phyloP scores from a whole-genome alignment of 1,139 yeast species.

The Candida sp. region DNA sequence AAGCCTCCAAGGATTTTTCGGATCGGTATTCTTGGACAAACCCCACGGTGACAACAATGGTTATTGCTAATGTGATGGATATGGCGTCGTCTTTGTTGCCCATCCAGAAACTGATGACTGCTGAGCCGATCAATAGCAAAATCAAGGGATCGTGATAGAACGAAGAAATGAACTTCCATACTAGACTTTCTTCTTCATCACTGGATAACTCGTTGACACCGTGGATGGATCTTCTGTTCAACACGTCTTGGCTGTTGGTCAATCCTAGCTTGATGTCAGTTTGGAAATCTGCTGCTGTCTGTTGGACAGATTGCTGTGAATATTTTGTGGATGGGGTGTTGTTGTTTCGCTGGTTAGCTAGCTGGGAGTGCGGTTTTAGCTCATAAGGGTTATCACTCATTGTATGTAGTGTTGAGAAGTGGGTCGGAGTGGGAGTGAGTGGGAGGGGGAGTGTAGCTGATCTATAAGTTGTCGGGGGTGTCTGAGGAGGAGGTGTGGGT shows the following conservation, averaged over 20 bases:
- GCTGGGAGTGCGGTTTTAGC: slow-evolving; percentile 20
- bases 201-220: slow-evolving; percentile 77
- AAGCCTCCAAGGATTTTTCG: slow-evolving; percentile 90
- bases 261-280: slow-evolving; percentile 68
- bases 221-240: slow-evolving; percentile 70
- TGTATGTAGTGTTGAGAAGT: background rate
- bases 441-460: too few relatives aligned
- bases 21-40: slow-evolving; percentile 96
- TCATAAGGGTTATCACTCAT: slow-evolving; percentile 21
- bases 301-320: slow-evolving; percentile 62
- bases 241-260: slow-evolving; percentile 67
- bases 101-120: slow-evolving; percentile 82
- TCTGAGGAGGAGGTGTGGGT: too few relatives aligned
- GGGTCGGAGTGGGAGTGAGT: background rate
- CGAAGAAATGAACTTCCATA: slow-evolving; percentile 71
- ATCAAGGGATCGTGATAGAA: slow-evolving; percentile 93
- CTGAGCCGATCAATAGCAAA: slow-evolving; percentile 84
- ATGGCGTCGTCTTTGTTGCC: slow-evolving; percentile 95
- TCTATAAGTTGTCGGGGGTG: too few relatives aligned
- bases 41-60: slow-evolving; percentile 93
- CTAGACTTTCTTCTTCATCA: slow-evolving; percentile 77
- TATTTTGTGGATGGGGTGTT: slow-evolving; percentile 53
- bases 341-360: slow-evolving; percentile 26
- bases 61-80: slow-evolving; percentile 84
- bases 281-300: slow-evolving; percentile 61